Percentiles rank a stretch among this genome's conserved stretches.
Conservation (phyloP, 2,329 filamentous ascomycete species). For the Colletotrichum filicis region DNA sequence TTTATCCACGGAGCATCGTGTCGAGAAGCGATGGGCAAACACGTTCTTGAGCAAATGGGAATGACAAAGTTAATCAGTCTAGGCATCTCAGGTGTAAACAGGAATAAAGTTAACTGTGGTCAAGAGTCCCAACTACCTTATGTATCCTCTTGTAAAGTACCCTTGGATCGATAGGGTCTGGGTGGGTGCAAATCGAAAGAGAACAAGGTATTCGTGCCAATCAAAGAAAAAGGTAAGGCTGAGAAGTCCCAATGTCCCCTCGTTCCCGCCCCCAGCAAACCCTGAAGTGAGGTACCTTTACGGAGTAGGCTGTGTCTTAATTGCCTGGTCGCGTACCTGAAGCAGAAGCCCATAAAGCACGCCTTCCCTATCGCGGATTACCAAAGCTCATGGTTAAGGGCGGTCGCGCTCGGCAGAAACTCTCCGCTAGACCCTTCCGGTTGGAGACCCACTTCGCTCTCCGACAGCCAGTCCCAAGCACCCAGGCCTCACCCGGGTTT, state of each 20-base stretch:
- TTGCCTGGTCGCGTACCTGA: not conserved
- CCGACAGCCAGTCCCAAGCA: slow-evolving; percentile 11
- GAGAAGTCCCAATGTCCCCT: not conserved
- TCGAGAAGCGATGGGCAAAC: not conserved
- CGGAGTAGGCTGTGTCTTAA: not conserved
- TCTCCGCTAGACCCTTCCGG: not conserved
- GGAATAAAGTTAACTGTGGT: not conserved
- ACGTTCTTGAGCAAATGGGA: not conserved
- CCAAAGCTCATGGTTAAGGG: not conserved
- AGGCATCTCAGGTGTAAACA: not conserved
- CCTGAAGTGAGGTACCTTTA: not conserved
- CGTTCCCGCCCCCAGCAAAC: not conserved
- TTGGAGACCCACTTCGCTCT: not conserved
- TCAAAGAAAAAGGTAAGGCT: not conserved
- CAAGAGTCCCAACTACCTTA: not conserved
- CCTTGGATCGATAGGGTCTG: not conserved
- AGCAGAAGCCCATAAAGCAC: slow-evolving; percentile 15
- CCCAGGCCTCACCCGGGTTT: slow-evolving; percentile 2
- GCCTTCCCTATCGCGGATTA: slow-evolving; percentile 26
- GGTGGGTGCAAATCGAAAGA: not conserved
- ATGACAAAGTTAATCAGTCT: not conserved
- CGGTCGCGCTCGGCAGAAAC: slow-evolving; percentile 21
- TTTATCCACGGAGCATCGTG: not conserved
- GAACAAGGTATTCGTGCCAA: not conserved
- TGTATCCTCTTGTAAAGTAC: not conserved